These are phyloP conservation scores for Aspergillus funiculosus DNA, from an alignment of 495 filamentous ascomycete genomes.

Conservation along the genomic window DNA sequence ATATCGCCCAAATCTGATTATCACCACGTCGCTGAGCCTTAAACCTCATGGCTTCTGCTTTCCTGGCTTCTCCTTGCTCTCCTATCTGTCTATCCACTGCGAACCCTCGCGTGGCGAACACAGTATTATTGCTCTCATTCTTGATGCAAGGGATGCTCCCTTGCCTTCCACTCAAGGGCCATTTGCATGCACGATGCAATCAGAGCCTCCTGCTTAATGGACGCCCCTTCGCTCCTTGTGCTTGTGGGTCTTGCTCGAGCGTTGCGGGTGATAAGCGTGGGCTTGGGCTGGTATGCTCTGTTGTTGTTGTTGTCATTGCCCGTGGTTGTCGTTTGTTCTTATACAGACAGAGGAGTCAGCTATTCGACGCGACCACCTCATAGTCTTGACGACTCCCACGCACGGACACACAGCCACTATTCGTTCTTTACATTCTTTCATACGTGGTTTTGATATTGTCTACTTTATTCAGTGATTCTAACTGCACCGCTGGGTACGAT, in stretches of 20 bases:
- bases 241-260: not conserved
- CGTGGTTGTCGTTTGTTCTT: conserved; percentile 8
- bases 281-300: conserved; percentile 8
- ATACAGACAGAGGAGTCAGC: too few relatives aligned
- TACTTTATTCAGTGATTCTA: conserved; percentile 2
- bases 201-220: conserved; percentile 1
- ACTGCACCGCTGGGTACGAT: conserved; percentile 18
- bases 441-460: not conserved
- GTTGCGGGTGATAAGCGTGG: not conserved
- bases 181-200: conserved; percentile 7
- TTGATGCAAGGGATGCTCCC: conserved; percentile 18
- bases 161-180: conserved; percentile 14
- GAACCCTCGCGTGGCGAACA: conserved; percentile 4
- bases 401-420: not conserved
- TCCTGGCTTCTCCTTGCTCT: not conserved
- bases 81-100: not conserved
- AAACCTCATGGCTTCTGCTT: not conserved
- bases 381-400: not conserved
- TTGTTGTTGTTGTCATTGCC: conserved; percentile 15
- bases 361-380: not conserved
- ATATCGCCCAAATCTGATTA: too few relatives aligned
- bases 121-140: not conserved
- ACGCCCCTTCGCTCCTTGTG: not conserved
- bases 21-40: too few relatives aligned
- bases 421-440: not conserved